Base-by-base conservation (phyloP, 176 grass and related monocot genomes). In the Lolium rigidum region DNA sequence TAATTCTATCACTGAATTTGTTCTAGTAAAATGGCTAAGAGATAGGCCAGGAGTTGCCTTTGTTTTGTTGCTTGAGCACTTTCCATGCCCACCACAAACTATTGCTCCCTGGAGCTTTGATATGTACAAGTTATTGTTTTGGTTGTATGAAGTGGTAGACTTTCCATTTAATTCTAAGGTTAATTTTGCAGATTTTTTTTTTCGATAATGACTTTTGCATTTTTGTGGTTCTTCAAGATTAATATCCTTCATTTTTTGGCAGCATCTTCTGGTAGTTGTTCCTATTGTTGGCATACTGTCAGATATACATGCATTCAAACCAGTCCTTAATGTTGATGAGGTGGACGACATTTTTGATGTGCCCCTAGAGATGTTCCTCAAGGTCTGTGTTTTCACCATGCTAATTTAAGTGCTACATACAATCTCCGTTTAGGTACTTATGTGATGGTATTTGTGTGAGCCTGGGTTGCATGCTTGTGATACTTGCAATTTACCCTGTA, bases 221-320 rank as follows among this genome's bases (percentile, higher is more conserved):
- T 69, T 5, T 43, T 21, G 14, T 63, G 28, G 52, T 13, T 44
- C 38, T 26, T 81, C 10, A n/a, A 25, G 24, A 15, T 41, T 82
- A 59, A 70, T 73, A 65, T 49, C 72, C 8, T 81, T 14, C 44
- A 21, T 88, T 17, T 77, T 73, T 90, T 83, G 81, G 86, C 80
- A 92, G 93, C 88, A 95, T 90, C 93, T 92, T 90, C 83, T 95
- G 25, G 75, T 87, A 82, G 93, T 95, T 84, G 86, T 82, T 81
- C 93, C 93, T 79, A 81, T 95, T 68, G 25, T 92, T 74, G 86
- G 93, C 26, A 57, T 95, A 87, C 86, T 92, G n/a, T 82, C 80
- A 57, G 86, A 92, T 69, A 82, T 74, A 49, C 7, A 95, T 14
- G 76, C 59, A 7, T 95, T 95, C 85, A 84, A 90, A 80, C 86